These are phyloP conservation scores for Cordyceps cateniannulata DNA, from an alignment of 2,329 filamentous ascomycete genomes.

Conservation along the genomic window DNA sequence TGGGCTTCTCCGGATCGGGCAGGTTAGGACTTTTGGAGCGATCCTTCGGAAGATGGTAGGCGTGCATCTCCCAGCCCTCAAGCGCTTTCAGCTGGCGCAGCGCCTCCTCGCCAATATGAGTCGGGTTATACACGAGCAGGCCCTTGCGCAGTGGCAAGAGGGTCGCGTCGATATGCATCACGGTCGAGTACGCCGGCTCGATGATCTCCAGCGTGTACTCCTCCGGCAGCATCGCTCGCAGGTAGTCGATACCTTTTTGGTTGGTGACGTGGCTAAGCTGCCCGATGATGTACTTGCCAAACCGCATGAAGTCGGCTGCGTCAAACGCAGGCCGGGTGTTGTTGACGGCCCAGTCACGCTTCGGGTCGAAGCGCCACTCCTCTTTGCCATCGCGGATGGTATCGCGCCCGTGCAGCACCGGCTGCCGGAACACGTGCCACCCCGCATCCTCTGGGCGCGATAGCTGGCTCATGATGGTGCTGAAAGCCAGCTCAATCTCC, in stretches of 20 bases:
- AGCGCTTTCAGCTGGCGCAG: slow-evolving; percentile 21
- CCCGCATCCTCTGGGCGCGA: not conserved
- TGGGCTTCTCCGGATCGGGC: slow-evolving; percentile 20
- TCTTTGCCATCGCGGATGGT: slow-evolving; percentile 3
- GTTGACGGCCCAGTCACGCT: slow-evolving; percentile 1
- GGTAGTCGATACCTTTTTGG: slow-evolving; percentile 4
- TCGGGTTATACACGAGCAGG: slow-evolving; percentile 22
- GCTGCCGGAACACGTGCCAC: not conserved
- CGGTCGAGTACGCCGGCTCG: slow-evolving; percentile 16
- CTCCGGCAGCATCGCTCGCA: not conserved
- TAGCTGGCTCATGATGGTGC: slow-evolving; percentile 4
- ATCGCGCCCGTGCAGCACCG: not conserved
- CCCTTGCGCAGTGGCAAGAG: slow-evolving; percentile 24
- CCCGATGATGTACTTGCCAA: slow-evolving; percentile 3
- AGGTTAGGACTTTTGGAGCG: slow-evolving; percentile 8
- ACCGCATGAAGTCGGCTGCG: slow-evolving; percentile 8
- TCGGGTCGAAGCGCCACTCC: not conserved
- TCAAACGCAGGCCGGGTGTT: slow-evolving; percentile 8
- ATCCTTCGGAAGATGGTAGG: slow-evolving; percentile 17
- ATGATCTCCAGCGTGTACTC: slow-evolving; percentile 25
- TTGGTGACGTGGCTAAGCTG: slow-evolving; percentile 9
- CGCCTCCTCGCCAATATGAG: slow-evolving; percentile 18
- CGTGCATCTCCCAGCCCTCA: slow-evolving; percentile 22
- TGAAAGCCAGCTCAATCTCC: slow-evolving; percentile 20
- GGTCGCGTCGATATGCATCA: slow-evolving; percentile 27